Percentiles rank a stretch among this genome's conserved stretches.
Evolutionary conservation across 1,284 basidiomycete species (phyloP).

Genomic region (Trichosporon ovoides): DNA sequence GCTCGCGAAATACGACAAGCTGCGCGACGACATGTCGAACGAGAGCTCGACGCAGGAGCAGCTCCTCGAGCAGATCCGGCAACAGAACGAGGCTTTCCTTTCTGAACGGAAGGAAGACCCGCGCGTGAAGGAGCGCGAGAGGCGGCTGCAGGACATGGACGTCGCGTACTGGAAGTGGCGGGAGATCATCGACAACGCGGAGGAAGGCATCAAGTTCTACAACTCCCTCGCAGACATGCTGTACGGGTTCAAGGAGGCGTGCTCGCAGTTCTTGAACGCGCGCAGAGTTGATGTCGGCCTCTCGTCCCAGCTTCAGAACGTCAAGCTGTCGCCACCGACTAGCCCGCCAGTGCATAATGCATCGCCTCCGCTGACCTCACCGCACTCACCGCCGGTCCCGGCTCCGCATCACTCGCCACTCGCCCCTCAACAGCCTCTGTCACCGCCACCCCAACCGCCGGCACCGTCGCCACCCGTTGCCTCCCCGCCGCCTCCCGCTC

Average conservation of each 20-base stretch:
- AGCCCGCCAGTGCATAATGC: slow-evolving; percentile 12
- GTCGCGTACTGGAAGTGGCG: slow-evolving; percentile 81
- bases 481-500: slow-evolving; percentile 6
- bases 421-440: slow-evolving; percentile 5
- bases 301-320: slow-evolving; percentile 24
- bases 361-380: slow-evolving; percentile 7
- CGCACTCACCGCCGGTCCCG: slow-evolving; percentile 12
- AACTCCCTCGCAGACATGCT: slow-evolving; percentile 69
- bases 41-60: slow-evolving; percentile 61
- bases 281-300: slow-evolving; percentile 57
- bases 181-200: slow-evolving; percentile 76
- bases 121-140: slow-evolving; percentile 73
- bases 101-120: slow-evolving; percentile 73
- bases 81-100: slow-evolving; percentile 69
- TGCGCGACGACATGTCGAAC: slow-evolving; percentile 60
- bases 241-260: slow-evolving; percentile 66
- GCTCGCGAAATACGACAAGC: slow-evolving; percentile 73
- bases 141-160: slow-evolving; percentile 79
- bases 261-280: slow-evolving; percentile 66
- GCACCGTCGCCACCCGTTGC: slow-evolving; percentile 16
- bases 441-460: slow-evolving; percentile 18
- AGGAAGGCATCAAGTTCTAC: slow-evolving; percentile 89
- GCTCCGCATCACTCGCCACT: slow-evolving; percentile 9
- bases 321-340: slow-evolving; percentile 11
- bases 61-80: slow-evolving; percentile 64